Conservation (phyloP, 352 stramenopile species). For the Phytophthora ramorum region DNA sequence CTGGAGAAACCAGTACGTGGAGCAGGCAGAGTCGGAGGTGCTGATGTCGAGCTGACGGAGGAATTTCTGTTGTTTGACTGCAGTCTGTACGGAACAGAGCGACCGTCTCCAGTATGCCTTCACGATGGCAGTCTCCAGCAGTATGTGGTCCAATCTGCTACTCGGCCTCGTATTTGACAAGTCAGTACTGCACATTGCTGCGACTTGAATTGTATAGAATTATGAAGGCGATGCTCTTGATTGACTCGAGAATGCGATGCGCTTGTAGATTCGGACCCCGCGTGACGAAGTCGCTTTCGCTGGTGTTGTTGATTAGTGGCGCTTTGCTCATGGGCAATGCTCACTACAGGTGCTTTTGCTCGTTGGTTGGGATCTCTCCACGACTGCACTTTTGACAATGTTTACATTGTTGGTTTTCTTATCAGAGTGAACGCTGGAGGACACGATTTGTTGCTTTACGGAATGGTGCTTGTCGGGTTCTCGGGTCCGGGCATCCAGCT, state of each 20-base stretch:
- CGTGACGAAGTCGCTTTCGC: slow-evolving; percentile 59
- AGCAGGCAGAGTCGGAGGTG: neutral
- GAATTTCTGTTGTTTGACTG: slow-evolving; percentile 1
- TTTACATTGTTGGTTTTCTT: neutral
- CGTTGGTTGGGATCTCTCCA: neutral
- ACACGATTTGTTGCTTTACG: slow-evolving; percentile 58
- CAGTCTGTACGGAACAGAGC: slow-evolving; percentile 63
- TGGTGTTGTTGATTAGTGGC: slow-evolving; percentile 54
- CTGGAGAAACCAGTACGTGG: slow-evolving; percentile 45
- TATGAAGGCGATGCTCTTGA: slow-evolving; percentile 8
- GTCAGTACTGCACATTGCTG: slow-evolving; percentile 17
- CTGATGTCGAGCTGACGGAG: neutral
- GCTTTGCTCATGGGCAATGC: slow-evolving; percentile 60
- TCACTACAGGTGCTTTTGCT: slow-evolving; percentile 37
- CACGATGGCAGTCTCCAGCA: slow-evolving; percentile 64
- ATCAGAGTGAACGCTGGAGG: slow-evolving; percentile 34
- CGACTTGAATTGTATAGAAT: neutral
- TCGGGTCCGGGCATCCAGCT: slow-evolving; percentile 71
- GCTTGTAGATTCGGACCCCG: slow-evolving; percentile 57
- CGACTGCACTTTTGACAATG: slow-evolving; percentile 6
- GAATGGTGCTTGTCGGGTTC: slow-evolving; percentile 72
- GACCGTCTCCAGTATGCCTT: slow-evolving; percentile 67
- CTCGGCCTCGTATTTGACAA: slow-evolving; percentile 71
- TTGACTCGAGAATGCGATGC: neutral
- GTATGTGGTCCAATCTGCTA: slow-evolving; percentile 69